These are phyloP conservation scores for Talaromyces ruber DNA, from an alignment of 495 filamentous ascomycete genomes.

Conservation along the genomic window DNA sequence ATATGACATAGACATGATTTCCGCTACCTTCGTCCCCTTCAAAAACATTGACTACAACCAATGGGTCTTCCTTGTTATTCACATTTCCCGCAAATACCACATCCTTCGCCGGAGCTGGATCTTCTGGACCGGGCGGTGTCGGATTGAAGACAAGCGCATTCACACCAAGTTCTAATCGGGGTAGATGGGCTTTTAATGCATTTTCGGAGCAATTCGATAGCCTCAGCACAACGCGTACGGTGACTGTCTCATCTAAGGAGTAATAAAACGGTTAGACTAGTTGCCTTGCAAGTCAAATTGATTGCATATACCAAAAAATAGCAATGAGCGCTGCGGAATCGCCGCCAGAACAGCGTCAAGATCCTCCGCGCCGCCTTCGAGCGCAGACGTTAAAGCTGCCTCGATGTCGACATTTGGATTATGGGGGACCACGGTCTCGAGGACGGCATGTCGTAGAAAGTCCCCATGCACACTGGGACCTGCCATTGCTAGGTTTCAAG, in stretches of 20 bases:
- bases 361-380: conserved; percentile 38
- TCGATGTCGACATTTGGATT: conserved; percentile 58
- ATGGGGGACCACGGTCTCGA: conserved; percentile 73
- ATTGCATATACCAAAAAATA: conserved; percentile 62
- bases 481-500: conserved; percentile 32
- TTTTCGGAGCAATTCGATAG: conserved; percentile 54
- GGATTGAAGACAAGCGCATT: conserved; percentile 66
- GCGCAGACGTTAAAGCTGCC: conserved; percentile 40
- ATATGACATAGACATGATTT: conserved; percentile 63
- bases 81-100: conserved; percentile 56
- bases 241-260: conserved; percentile 70
- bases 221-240: conserved; percentile 63
- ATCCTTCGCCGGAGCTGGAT: conserved; percentile 48
- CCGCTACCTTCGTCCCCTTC: conserved; percentile 44
- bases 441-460: conserved; percentile 61
- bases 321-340: conserved; percentile 42
- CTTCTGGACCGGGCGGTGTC: conserved; percentile 33
- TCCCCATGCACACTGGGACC: conserved; percentile 38
- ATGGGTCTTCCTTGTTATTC: conserved; percentile 49
- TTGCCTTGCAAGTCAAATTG: conserved; percentile 11
- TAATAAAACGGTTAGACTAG: conserved; percentile 42
- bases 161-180: conserved; percentile 55
- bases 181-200: conserved; percentile 50
- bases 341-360: conserved; percentile 37
- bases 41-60: conserved; percentile 48